phyloP scores from a whole-genome alignment of 73 alveolate species.

The Paramecium pentaurelia region DNA sequence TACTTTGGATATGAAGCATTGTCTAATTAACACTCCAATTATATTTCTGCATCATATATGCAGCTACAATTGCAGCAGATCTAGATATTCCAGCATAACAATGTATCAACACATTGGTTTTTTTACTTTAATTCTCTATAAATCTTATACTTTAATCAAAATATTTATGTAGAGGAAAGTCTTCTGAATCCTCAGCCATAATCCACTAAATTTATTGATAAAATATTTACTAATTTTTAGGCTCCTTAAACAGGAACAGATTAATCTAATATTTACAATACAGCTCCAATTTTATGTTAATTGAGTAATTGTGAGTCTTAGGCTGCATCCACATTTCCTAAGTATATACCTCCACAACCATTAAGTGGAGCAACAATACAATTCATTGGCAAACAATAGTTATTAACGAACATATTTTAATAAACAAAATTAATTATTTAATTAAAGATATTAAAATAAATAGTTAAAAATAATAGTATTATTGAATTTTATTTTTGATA shows the following conservation, averaged over 20 bases:
- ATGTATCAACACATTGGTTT: neutral
- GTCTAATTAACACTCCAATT: neutral
- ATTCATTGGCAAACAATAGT: constrained; percentile 21
- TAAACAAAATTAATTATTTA: neutral
- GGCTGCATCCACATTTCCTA: constrained; percentile 36
- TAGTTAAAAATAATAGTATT: too few species aligned
- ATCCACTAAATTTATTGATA: neutral
- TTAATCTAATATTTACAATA: neutral
- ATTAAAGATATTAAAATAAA: too few species aligned
- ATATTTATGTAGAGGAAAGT: neutral
- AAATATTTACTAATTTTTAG: neutral
- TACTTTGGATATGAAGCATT: neutral
- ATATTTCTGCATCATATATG: neutral
- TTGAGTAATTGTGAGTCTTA: neutral
- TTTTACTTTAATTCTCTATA: neutral
- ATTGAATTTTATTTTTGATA: too few species aligned
- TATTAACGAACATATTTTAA: constrained; percentile 38
- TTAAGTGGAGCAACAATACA: constrained; percentile 23
- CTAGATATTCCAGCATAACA: constrained; percentile 40
- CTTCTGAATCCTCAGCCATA: constrained; percentile 34
- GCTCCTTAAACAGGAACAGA: neutral
- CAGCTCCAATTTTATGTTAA: neutral
- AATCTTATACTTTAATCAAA: neutral
- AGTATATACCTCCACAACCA: constrained; percentile 27
- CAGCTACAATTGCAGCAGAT: neutral